Evolutionary conservation across 1,284 basidiomycete genomes (phyloP).

Genomic region (Puccinia sorghi): DNA sequence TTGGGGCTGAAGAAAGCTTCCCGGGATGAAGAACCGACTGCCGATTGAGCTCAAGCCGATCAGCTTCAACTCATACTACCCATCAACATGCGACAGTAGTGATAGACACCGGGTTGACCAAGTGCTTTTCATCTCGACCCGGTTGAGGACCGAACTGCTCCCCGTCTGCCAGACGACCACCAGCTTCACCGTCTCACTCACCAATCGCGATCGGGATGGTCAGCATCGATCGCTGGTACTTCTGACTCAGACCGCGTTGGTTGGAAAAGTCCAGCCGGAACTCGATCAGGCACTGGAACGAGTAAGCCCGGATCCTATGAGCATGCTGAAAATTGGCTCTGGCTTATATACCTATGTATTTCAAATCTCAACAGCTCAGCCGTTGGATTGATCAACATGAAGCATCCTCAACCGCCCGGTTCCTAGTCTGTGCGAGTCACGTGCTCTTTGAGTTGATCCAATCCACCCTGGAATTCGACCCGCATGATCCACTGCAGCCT

Average conservation of each 20-base stretch:
- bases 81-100: neutral
- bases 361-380: constrained; percentile 2
- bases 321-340: no score
- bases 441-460: neutral
- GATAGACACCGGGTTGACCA: neutral
- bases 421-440: neutral
- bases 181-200: neutral
- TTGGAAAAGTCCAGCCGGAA: neutral
- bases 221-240: neutral
- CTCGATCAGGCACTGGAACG: neutral
- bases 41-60: constrained; percentile 14
- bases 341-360: neutral
- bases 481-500: neutral
- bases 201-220: neutral
- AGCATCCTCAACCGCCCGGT: neutral
- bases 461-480: neutral
- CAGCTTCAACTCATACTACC: constrained; percentile 3
- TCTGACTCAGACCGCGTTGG: neutral
- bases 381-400: constrained; percentile 6
- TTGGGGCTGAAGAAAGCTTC: neutral
- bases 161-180: no score
- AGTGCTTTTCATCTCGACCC: neutral
- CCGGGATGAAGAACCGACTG: neutral
- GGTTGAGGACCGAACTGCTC: neutral
- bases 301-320: neutral